phyloP scores from a whole-genome alignment of 1,284 basidiomycete species.

The Papiliotrema flavescens region DNA sequence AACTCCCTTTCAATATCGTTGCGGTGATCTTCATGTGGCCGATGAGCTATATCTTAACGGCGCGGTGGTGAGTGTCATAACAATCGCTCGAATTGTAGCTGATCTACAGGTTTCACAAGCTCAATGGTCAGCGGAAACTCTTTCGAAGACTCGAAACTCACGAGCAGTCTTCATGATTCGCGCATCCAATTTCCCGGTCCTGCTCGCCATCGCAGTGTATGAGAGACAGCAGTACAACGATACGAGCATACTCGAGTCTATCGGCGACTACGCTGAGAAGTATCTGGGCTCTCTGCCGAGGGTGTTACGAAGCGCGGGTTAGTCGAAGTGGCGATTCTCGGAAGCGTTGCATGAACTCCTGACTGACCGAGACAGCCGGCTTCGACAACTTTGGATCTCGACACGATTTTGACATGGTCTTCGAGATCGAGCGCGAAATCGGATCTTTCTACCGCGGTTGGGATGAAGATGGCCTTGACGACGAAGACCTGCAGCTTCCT shows the following conservation, averaged over 20 bases:
- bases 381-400: slow-evolving; percentile 70
- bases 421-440: slow-evolving; percentile 73
- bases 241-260: slow-evolving; percentile 66
- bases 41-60: slow-evolving; percentile 65
- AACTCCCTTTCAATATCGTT: slow-evolving; percentile 80
- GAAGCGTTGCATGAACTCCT: too few relatives aligned
- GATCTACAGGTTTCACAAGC: slow-evolving; percentile 51
- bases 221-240: slow-evolving; percentile 70
- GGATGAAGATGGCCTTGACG: slow-evolving; percentile 52
- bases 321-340: too few relatives aligned
- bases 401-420: slow-evolving; percentile 72
- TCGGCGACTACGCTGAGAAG: slow-evolving; percentile 63
- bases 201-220: slow-evolving; percentile 74
- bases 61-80: slow-evolving; percentile 49
- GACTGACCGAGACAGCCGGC: slow-evolving; percentile 57
- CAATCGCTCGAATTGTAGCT: background rate
- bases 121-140: slow-evolving; percentile 69
- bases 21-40: slow-evolving; percentile 80
- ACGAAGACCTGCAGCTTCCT: slow-evolving; percentile 20
- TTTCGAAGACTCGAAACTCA: slow-evolving; percentile 1
- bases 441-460: slow-evolving; percentile 43
- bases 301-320: slow-evolving; percentile 66
- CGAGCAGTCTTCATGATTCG: slow-evolving; percentile 52
- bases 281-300: slow-evolving; percentile 69
- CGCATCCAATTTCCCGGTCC: slow-evolving; percentile 77